A percentile compares a stretch with the other conserved stretches of the same genome.
Conservation (phyloP, 345 rosid species). For the Firmiana major region DNA sequence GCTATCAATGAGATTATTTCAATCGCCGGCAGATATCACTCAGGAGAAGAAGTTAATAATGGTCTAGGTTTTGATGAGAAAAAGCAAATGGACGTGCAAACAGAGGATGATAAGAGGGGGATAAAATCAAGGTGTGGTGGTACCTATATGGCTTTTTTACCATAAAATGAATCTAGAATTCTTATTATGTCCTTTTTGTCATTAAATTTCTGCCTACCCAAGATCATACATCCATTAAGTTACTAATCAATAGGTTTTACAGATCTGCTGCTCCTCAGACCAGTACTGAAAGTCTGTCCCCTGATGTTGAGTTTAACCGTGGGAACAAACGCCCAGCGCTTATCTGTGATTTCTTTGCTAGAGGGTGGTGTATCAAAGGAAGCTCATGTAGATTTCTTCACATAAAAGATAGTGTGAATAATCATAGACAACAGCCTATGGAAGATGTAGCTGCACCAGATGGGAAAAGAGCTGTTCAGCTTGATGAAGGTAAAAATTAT, state of each 20-base stretch:
- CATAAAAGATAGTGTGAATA: slow-evolving; percentile 32
- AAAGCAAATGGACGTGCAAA: slow-evolving; percentile 23
- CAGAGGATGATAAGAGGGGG: slow-evolving; percentile 28
- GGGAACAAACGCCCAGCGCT: slow-evolving; percentile 50
- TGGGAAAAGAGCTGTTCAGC: slow-evolving; percentile 25
- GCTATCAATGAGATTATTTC: slow-evolving; percentile 7
- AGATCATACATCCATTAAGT: slow-evolving; percentile 17
- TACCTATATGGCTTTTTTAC: slow-evolving; percentile 10
- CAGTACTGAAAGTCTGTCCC: slow-evolving; percentile 38
- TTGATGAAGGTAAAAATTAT: slow-evolving; percentile 52
- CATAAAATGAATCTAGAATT: slow-evolving; percentile 18
- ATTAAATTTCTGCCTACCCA: slow-evolving; percentile 21
- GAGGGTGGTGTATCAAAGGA: slow-evolving; percentile 90
- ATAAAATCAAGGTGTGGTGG: slow-evolving; percentile 48
- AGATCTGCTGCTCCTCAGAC: slow-evolving; percentile 41
- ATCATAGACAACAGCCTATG: slow-evolving; percentile 24
- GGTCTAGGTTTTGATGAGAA: slow-evolving; percentile 25
- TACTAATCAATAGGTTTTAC: slow-evolving; percentile 43
- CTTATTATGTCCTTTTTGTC: slow-evolving; percentile 8
- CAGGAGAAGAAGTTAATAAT: slow-evolving; percentile 20
- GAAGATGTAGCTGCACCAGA: slow-evolving; percentile 31
- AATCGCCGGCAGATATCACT: neutral
- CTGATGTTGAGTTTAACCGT: slow-evolving; percentile 27
- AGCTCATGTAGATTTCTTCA: slow-evolving; percentile 78
- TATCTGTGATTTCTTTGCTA: slow-evolving; percentile 63